phyloP scores from a whole-genome alignment of 495 filamentous ascomycete species.

The Aspergillus nanangensis region DNA sequence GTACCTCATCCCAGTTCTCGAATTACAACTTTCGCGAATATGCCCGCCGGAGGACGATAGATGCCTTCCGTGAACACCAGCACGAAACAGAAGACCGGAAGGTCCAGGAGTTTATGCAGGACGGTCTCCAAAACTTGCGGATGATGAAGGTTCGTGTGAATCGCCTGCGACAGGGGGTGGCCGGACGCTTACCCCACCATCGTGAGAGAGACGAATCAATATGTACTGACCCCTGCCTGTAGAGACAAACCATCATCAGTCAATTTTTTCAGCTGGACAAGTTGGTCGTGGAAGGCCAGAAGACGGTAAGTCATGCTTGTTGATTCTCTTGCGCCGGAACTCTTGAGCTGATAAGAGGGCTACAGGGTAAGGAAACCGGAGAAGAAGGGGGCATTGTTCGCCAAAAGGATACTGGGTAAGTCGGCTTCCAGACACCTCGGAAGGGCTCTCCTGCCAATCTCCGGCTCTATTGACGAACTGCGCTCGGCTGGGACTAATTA shows the following conservation, averaged over 20 bases:
- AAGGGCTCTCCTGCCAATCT: conserved; percentile 3
- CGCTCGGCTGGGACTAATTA: conserved; percentile 44
- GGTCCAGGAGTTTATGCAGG: conserved; percentile 86
- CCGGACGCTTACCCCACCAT: neutral
- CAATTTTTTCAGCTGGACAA: conserved; percentile 92
- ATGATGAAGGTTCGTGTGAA: conserved; percentile 75
- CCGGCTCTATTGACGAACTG: conserved; percentile 9
- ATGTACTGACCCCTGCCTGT: conserved; percentile 11
- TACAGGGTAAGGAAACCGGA: conserved; percentile 71
- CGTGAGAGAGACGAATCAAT: no score
- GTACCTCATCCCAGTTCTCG: conserved; percentile 81
- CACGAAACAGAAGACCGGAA: conserved; percentile 63
- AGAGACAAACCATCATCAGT: conserved; percentile 93
- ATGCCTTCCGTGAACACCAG: conserved; percentile 80
- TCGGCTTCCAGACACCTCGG: neutral
- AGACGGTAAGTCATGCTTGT: conserved; percentile 49
- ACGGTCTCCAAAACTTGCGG: conserved; percentile 81
- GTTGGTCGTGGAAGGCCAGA: conserved; percentile 89
- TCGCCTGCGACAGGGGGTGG: neutral
- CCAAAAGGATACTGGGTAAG: conserved; percentile 81
- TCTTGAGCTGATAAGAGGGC: neutral
- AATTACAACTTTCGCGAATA: conserved; percentile 98
- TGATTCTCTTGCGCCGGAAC: neutral
- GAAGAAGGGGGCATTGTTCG: conserved; percentile 64
- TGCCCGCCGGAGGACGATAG: conserved; percentile 79